A percentile compares a stretch with the other conserved stretches of the same genome.
These are phyloP conservation scores for Macrolepiota dolichaula DNA, from an alignment of 768 basidiomycete genomes.

Conservation along the genomic window DNA sequence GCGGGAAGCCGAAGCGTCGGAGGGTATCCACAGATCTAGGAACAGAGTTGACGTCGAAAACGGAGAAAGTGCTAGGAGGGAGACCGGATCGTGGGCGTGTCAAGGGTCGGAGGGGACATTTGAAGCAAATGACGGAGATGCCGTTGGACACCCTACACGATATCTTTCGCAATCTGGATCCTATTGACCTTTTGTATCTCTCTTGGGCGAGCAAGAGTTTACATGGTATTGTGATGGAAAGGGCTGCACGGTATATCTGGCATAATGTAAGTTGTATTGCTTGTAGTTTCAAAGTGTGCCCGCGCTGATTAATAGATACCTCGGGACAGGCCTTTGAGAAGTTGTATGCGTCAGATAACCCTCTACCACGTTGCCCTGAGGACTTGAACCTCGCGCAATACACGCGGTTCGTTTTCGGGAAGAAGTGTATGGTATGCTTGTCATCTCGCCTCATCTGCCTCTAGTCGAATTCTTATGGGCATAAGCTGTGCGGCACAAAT, in stretches of 20 bases:
- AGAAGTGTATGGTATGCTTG: slow-evolving; percentile 5
- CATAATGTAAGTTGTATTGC: neutral
- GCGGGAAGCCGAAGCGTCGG: neutral
- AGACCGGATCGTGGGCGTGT: neutral
- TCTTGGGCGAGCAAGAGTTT: slow-evolving; percentile 32
- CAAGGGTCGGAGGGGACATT: neutral
- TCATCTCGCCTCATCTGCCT: too few species aligned
- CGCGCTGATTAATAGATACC: neutral
- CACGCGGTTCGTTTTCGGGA: slow-evolving; percentile 30
- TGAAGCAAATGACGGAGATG: slow-evolving; percentile 13
- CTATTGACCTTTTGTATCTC: slow-evolving; percentile 34
- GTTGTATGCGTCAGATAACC: slow-evolving; percentile 13
- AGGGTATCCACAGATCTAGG: neutral
- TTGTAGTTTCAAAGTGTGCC: neutral
- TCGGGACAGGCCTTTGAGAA: slow-evolving; percentile 20
- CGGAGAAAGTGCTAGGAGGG: neutral
- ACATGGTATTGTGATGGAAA: slow-evolving; percentile 21
- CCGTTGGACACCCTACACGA: slow-evolving; percentile 18
- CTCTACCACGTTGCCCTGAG: slow-evolving; percentile 23
- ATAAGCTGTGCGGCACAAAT: neutral
- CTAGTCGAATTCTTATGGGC: neutral
- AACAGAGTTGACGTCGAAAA: neutral
- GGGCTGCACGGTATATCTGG: neutral
- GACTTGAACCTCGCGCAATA: slow-evolving; percentile 30
- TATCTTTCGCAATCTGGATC: slow-evolving; percentile 33